phyloP scores from a whole-genome alignment of 768 basidiomycete species.

The Podaxis carcinomalis region DNA sequence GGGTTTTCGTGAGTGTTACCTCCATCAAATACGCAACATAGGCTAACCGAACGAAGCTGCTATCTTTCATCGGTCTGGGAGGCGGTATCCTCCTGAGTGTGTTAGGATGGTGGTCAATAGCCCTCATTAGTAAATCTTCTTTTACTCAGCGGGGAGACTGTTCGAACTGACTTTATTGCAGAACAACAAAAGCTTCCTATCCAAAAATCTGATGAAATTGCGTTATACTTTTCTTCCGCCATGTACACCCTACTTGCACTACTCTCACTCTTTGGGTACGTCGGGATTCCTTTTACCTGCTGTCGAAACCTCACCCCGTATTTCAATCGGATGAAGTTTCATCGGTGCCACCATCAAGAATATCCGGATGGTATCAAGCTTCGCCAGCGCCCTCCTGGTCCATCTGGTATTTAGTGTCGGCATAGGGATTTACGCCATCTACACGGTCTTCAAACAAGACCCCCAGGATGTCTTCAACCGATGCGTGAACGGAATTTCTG shows the following conservation, averaged over 20 bases:
- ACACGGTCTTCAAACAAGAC: slow-evolving; percentile 42
- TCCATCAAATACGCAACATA: background rate
- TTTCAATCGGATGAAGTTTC: slow-evolving; percentile 22
- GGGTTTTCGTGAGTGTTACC: slow-evolving; percentile 45
- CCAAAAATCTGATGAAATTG: slow-evolving; percentile 31
- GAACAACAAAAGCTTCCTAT: slow-evolving; percentile 27
- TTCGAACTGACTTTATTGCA: slow-evolving; percentile 9
- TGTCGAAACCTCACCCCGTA: background rate
- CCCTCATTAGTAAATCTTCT: slow-evolving; percentile 30
- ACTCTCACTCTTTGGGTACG: slow-evolving; percentile 46
- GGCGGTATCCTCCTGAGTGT: slow-evolving; percentile 41
- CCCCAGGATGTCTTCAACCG: slow-evolving; percentile 28
- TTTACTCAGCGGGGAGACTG: background rate
- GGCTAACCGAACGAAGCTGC: slow-evolving; percentile 11
- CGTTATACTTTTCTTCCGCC: slow-evolving; percentile 42
- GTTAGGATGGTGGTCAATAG: slow-evolving; percentile 43
- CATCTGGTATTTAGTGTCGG: slow-evolving; percentile 44
- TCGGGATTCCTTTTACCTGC: background rate
- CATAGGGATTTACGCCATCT: slow-evolving; percentile 44
- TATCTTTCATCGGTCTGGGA: slow-evolving; percentile 38
- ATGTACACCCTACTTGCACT: slow-evolving; percentile 45
- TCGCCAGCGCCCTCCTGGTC: slow-evolving; percentile 38
- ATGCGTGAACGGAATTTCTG: slow-evolving; percentile 30
- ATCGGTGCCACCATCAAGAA: slow-evolving; percentile 41
- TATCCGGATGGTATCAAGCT: slow-evolving; percentile 37